Percentiles rank a stretch among this genome's conserved stretches.
Evolutionary conservation across 2,329 filamentous ascomycete species (phyloP).

Genomic region (Blastomyces gilchristii): DNA sequence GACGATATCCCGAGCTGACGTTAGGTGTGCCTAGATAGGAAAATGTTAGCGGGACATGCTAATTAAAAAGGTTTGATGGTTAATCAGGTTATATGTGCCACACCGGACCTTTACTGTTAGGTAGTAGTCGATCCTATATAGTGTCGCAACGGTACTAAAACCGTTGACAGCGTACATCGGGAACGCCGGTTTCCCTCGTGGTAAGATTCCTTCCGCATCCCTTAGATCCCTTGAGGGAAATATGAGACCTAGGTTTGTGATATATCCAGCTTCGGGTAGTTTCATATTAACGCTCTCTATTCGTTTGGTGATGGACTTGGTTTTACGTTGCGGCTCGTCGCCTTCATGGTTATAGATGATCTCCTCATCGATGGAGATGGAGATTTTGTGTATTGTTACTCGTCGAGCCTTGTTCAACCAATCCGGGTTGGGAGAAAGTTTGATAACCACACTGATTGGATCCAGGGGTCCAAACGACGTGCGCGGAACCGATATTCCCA

Average conservation of each 20-base stretch:
- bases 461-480: conserved; percentile 97
- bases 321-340: conserved; percentile 82
- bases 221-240: conserved; percentile 84
- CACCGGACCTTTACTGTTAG: conserved; percentile 72
- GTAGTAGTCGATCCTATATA: conserved; percentile 99
- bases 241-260: conserved; percentile 81
- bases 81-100: background rate
- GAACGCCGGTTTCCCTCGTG: conserved; percentile 74
- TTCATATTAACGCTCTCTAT: conserved; percentile 71
- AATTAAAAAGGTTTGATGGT: conserved; percentile 8
- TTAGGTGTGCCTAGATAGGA: conserved; percentile 63
- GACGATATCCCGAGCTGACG: conserved; percentile 75
- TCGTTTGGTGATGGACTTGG: conserved; percentile 77
- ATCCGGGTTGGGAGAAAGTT: conserved; percentile 81
- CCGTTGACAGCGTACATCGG: conserved; percentile 79
- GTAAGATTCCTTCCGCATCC: conserved; percentile 78
- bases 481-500: conserved; percentile 82
- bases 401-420: conserved; percentile 84
- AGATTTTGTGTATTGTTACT: conserved; percentile 90
- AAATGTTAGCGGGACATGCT: background rate
- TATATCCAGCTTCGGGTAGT: conserved; percentile 82
- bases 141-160: conserved; percentile 84
- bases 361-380: conserved; percentile 88
- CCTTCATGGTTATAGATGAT: conserved; percentile 98
- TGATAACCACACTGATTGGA: conserved; percentile 92